A percentile compares a stretch with the other conserved stretches of the same genome.
These are phyloP conservation scores for Saprolegnia diclina DNA, from an alignment of 352 stramenopile genomes.

Conservation along the genomic window DNA sequence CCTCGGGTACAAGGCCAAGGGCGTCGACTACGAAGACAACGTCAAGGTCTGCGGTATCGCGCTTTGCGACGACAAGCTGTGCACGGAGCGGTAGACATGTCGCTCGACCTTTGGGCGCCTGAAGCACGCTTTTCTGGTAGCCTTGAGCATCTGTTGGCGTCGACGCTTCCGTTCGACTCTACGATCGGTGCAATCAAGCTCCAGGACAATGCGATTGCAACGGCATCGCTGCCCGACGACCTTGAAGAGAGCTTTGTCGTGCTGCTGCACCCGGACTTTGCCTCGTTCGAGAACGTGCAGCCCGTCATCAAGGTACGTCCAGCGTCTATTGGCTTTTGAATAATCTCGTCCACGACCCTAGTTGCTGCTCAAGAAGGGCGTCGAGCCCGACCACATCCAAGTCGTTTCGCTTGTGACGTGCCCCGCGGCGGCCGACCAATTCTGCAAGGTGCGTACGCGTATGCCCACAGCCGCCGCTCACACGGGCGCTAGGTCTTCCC, in stretches of 20 bases:
- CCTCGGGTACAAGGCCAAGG: constrained; percentile 61
- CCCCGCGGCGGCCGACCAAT: constrained; percentile 66
- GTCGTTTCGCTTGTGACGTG: constrained; percentile 76
- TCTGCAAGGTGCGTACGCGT: constrained; percentile 54
- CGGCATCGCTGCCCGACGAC: constrained; percentile 48
- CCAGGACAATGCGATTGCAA: constrained; percentile 38
- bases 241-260: constrained; percentile 63
- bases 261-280: constrained; percentile 59
- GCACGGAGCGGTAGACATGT: constrained; percentile 13
- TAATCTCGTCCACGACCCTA: constrained; percentile 27
- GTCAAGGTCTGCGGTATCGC: constrained; percentile 73
- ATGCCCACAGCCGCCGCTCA: background rate
- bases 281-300: constrained; percentile 53
- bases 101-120: background rate
- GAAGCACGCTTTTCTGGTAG: constrained; percentile 33
- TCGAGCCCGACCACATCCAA: constrained; percentile 71
- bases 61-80: constrained; percentile 30
- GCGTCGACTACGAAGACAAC: constrained; percentile 66
- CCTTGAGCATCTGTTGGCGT: constrained; percentile 46
- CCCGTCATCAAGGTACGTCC: constrained; percentile 63
- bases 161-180: constrained; percentile 60
- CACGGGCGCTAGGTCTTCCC: constrained; percentile 40
- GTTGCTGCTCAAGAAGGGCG: constrained; percentile 63
- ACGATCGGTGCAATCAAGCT: constrained; percentile 50
- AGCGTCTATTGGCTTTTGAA: background rate